A percentile compares a stretch with the other conserved stretches of the same genome.
These are phyloP conservation scores for Ustilago curta DNA, from an alignment of 1,284 basidiomycete species.

Conservation along the genomic window DNA sequence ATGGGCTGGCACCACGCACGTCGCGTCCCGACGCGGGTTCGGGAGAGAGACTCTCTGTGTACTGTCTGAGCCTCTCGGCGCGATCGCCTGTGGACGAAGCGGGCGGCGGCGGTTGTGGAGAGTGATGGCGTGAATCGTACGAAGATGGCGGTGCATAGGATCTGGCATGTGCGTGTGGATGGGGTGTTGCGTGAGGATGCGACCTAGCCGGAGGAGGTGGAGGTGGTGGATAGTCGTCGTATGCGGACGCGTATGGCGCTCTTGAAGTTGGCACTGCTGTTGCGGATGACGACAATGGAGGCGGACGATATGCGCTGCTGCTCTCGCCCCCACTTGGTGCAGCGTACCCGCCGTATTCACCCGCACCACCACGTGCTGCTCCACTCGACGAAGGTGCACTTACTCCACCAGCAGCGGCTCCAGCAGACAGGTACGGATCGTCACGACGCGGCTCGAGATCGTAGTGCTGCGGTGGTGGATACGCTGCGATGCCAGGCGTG, in stretches of 20 bases:
- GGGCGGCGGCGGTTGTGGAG: slow-evolving; percentile 25
- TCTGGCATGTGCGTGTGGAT: slow-evolving; percentile 9
- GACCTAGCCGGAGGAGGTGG: slow-evolving; percentile 20
- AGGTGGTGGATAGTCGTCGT: slow-evolving; percentile 41
- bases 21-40: slow-evolving; percentile 24
- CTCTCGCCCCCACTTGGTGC: neutral
- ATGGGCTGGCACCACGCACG: slow-evolving; percentile 5
- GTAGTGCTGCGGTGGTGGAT: slow-evolving; percentile 32
- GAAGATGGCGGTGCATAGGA: slow-evolving; percentile 20
- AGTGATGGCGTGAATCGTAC: slow-evolving; percentile 37
- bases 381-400: slow-evolving; percentile 7
- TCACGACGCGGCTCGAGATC: slow-evolving; percentile 17
- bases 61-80: slow-evolving; percentile 46
- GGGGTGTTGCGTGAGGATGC: slow-evolving; percentile 17
- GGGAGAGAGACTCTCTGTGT: slow-evolving; percentile 42
- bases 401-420: neutral
- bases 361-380: neutral
- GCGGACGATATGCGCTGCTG: slow-evolving; percentile 10
- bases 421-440: slow-evolving; percentile 11
- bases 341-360: slow-evolving; percentile 8
- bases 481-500: slow-evolving; percentile 20
- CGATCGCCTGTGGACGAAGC: slow-evolving; percentile 30
- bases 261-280: slow-evolving; percentile 3
- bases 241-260: slow-evolving; percentile 16
- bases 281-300: slow-evolving; percentile 3